A percentile compares a stretch with the other conserved stretches of the same genome.
Evolutionary conservation across 2,329 filamentous ascomycete genomes (phyloP).

Genomic region (Aspergillus sp.): DNA sequence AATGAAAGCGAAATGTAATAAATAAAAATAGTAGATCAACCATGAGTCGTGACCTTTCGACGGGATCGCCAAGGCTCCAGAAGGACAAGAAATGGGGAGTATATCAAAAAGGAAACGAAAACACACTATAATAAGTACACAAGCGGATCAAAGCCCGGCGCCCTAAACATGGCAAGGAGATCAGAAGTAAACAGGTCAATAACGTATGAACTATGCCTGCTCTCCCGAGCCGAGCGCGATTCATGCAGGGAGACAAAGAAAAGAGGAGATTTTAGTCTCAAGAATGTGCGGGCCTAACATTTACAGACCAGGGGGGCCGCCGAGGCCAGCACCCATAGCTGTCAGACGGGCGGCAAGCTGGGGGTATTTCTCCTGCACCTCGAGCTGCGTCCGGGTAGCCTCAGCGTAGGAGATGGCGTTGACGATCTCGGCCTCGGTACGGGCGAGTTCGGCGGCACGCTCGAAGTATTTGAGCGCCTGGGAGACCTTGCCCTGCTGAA

Average conservation of each 20-base stretch:
- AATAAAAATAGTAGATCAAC: background rate
- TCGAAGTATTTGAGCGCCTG: slow-evolving; percentile 97
- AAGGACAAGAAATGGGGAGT: slow-evolving; percentile 6
- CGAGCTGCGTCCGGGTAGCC: slow-evolving; percentile 91
- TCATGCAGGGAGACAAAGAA: background rate
- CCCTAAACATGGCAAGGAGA: background rate
- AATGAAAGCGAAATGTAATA: background rate
- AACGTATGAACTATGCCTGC: background rate
- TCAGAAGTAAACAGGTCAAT: background rate
- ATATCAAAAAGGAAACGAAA: slow-evolving; percentile 8
- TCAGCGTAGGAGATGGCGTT: slow-evolving; percentile 97
- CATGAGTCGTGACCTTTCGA: background rate
- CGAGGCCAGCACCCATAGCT: slow-evolving; percentile 50
- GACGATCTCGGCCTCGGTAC: slow-evolving; percentile 92
- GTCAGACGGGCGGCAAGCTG: slow-evolving; percentile 71
- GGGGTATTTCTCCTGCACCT: slow-evolving; percentile 84
- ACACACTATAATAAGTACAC: slow-evolving; percentile 16
- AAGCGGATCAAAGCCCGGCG: background rate
- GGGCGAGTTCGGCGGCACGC: slow-evolving; percentile 86
- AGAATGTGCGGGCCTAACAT: slow-evolving; percentile 6
- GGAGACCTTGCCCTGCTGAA: slow-evolving; percentile 96
- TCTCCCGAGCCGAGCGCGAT: background rate
- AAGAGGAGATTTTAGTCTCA: background rate
- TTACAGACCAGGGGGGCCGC: slow-evolving; percentile 34
- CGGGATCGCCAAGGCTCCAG: background rate